phyloP scores from a whole-genome alignment of 352 stramenopile species.

The Thraustotheca clavata region DNA sequence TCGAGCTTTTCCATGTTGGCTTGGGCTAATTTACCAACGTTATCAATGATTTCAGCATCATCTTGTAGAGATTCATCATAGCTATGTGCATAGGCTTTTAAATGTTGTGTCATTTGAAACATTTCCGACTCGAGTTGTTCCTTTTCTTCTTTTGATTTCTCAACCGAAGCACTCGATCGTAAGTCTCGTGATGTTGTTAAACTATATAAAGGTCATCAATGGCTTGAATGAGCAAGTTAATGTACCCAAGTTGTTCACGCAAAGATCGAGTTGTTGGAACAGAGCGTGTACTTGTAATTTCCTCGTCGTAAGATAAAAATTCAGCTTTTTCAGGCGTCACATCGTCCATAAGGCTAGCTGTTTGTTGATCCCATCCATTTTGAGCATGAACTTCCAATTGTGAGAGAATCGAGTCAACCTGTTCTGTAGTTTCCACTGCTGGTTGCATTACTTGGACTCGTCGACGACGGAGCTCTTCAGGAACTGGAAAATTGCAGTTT shows the following conservation, averaged over 20 bases:
- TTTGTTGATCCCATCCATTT: constrained; percentile 16
- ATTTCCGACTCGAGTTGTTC: constrained; percentile 11
- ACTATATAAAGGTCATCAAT: neutral
- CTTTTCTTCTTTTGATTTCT: constrained; percentile 16
- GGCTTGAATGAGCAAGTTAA: neutral
- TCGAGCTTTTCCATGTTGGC: constrained; percentile 19
- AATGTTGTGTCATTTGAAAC: neutral
- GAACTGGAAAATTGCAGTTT: neutral
- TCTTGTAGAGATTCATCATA: constrained; percentile 12
- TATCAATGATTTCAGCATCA: constrained; percentile 10
- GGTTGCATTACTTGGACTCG: neutral
- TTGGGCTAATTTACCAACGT: neutral
- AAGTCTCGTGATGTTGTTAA: neutral
- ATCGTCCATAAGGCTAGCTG: constrained; percentile 18
- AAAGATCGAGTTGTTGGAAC: neutral
- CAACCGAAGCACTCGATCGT: neutral
- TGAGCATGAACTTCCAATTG: constrained; percentile 5
- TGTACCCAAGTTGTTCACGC: constrained; percentile 14
- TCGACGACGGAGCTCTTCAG: neutral
- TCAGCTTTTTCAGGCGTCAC: too few species aligned
- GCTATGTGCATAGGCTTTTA: constrained; percentile 6
- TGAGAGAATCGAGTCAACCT: constrained; percentile 8
- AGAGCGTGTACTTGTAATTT: too few species aligned
- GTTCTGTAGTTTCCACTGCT: neutral
- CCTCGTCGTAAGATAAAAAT: too few species aligned